Evolutionary conservation across 1,284 basidiomycete genomes (phyloP), one percentile per base, ranked within the genome.

Genomic region (Chalciporus sp.): DNA sequence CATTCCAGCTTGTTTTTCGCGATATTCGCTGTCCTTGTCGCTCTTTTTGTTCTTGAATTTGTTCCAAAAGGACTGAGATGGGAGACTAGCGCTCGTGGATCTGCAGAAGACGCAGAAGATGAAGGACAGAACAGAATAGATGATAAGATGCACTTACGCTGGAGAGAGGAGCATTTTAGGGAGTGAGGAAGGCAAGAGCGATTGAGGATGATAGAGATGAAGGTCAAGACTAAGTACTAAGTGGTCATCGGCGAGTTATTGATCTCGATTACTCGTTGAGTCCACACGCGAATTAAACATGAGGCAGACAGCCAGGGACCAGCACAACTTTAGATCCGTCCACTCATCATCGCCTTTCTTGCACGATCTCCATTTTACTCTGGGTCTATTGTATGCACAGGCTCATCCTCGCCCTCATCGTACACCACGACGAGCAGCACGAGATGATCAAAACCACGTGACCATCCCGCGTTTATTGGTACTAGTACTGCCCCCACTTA

Each of bases 161-260:
- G 89, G 88, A 61, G 87, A 89, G 70, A 83, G 81, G 64, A 90
- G 80, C 88, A 90, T 90, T 72, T 57, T 69, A 60, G 55, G 51
- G 57, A 43, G 59, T 57, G 58, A 62, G 51, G 56, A 58, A 56
- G 47, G 63, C 58, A 58, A 61, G 59, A 66, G 63, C 64, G 60
- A 61, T 68, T 61, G 57, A 51, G 61, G 59, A 53, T 52, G 60
- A 59, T 58, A 58, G 42, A 56, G 58, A 58, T 56, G 55, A 59
- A 57, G 60, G 61, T 23, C 23, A 23, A 23, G 23, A 3, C 23
- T n/a, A 23, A 23, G 23, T 23, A 3, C n/a, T n/a, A n/a, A n/a
- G 23, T 23, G 23, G 57, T 61, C 61, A 65, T 58, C 55, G 47
- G 48, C 47, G 52, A 55, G 54, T 23, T 23, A 59, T 52, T 47